phyloP scores from a whole-genome alignment of 164 flowering plant genomes.

The Buxus sempervirens region DNA sequence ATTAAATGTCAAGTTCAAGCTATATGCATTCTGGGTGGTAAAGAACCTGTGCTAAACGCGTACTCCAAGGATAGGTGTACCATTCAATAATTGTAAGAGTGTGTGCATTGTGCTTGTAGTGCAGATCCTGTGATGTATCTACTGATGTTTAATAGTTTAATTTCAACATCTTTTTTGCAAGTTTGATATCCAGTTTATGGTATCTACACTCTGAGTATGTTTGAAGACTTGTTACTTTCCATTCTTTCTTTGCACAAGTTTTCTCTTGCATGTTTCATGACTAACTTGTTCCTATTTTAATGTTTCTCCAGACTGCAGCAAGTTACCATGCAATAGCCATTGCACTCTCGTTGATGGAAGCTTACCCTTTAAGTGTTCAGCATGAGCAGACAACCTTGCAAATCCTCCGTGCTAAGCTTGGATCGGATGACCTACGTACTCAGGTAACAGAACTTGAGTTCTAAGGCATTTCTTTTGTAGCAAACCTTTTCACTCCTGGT shows the following conservation, averaged over 20 bases:
- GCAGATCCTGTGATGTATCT: neutral
- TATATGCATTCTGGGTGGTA: neutral
- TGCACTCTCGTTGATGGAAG: slow-evolving; percentile 99
- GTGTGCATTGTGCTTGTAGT: neutral
- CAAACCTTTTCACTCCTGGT: neutral
- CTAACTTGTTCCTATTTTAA: slow-evolving; percentile 12
- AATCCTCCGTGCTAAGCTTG: slow-evolving; percentile 87
- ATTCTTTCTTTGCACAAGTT: neutral
- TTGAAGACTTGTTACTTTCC: neutral
- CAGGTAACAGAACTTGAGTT: slow-evolving; percentile 38
- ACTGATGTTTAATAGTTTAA: neutral
- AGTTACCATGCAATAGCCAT: slow-evolving; percentile 99
- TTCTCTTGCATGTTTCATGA: neutral
- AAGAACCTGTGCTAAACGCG: no score
- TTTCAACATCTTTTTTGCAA: no score
- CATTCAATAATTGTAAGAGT: neutral
- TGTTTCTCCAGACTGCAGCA: slow-evolving; percentile 86
- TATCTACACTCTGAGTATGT: no score
- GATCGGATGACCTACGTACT: slow-evolving; percentile 76
- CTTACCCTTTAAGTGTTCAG: slow-evolving; percentile 96
- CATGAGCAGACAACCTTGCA: slow-evolving; percentile 98
- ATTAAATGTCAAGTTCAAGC: no score
- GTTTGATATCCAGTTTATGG: no score
- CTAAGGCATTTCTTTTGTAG: neutral
- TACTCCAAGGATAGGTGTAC: neutral